A percentile compares a stretch with the other conserved stretches of the same genome.
Conservation (phyloP, 2,329 filamentous ascomycete species). For the Fusarium euwallaceae region DNA sequence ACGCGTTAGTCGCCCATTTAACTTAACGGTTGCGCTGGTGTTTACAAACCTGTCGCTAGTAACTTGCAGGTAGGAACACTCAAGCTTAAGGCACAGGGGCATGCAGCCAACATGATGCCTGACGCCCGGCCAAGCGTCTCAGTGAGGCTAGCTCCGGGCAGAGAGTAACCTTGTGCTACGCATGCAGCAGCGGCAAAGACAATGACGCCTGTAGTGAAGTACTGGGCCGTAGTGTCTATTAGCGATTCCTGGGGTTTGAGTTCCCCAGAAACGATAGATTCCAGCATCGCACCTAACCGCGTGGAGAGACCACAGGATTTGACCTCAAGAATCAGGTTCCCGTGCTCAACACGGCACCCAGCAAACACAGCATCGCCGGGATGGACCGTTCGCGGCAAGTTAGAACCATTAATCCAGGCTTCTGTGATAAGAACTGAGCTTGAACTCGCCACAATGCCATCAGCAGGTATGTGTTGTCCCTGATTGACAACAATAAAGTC, state of each 20-base stretch:
- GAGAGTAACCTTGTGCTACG: neutral
- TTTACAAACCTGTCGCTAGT: neutral
- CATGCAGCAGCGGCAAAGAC: neutral
- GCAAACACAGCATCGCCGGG: neutral
- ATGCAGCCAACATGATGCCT: neutral
- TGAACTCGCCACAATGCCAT: neutral
- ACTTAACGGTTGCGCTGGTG: neutral
- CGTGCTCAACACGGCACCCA: neutral
- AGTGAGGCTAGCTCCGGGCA: neutral
- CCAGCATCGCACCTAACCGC: neutral
- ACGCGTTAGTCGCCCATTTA: neutral
- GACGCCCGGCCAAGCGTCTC: neutral
- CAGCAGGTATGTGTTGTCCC: neutral
- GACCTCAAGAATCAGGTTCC: neutral
- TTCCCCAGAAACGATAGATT: neutral
- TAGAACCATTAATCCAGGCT: neutral
- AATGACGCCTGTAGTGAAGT: neutral
- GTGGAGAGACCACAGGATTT: neutral
- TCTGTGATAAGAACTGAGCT: neutral
- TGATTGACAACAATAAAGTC: neutral
- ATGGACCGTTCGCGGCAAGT: neutral
- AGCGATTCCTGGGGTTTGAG: neutral
- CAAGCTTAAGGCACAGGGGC: neutral
- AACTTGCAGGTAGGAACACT: neutral
- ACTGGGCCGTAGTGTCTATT: neutral